Base-by-base conservation (phyloP, 2,329 filamentous ascomycete genomes). In the Thelonectria olida region DNA sequence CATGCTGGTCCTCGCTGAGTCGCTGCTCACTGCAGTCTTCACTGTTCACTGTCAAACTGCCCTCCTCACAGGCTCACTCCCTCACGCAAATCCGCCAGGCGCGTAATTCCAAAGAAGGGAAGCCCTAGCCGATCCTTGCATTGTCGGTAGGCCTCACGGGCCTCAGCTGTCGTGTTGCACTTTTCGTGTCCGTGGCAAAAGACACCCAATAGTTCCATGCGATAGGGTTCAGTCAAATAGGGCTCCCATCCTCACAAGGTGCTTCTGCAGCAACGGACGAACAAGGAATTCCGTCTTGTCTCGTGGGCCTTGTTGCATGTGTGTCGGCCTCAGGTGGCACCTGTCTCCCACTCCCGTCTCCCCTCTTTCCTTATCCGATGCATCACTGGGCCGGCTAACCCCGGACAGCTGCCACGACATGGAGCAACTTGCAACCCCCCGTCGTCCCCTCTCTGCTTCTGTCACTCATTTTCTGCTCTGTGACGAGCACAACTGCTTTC, bases 261-360 rank as follows among this genome's bases (percentile, higher is more conserved):
- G 31, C 13, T 22, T 20, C 41, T 25, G 27, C 39, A 20, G 39
- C 39, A 59, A 47, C 42, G 4, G 19, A 41, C 27, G 5, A 17
- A 39, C 27, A 31, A 20, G 50, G 17, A 44, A 42, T 20, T 5
- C 12, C 5, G 39, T 13, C 20, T 10, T 38, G 51, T 54, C 28
- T 59, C 34, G 44, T 50, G 45, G 38, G 9, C 28, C 27, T 51
- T 41, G 53, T 41, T 41, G 42, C 27, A 22, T 42, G 41, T 34
- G 50, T 54, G 51, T 54, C 45, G 54, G 57, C 51, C 51, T 54
- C 44, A 60, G 44, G 50, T 54, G 51, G 50, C 28, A 59, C 39
- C 23, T 34, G 25, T 23, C 27, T 45, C 23, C 44, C 48, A 31
- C 25, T 39, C 27, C 44, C 25, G 27, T 17, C 27, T 51, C 45